Evolutionary conservation across 345 rosid genomes (phyloP), one percentile per base, ranked within the genome.

Genomic region (Draba incana): DNA sequence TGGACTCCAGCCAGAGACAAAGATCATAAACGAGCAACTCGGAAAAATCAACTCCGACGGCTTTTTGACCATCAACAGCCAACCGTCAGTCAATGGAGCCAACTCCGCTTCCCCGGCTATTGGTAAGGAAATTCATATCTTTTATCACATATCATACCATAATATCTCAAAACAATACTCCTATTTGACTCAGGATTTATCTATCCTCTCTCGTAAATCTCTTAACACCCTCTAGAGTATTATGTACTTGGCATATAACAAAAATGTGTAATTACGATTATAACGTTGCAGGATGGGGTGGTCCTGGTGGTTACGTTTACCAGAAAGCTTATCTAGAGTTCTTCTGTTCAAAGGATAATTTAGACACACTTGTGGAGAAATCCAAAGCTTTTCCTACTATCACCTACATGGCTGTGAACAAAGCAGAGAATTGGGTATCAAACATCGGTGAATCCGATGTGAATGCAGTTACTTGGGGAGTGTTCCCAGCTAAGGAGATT

Each of bases 401-500:
- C 49, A 88, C 92, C 43, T 94, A 81, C 81, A 70, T 92, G 71
- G 97, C 96, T 1, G 83, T 85, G 62, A 88, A 86, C 84, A 86
- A 77, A 76, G 82, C 62, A 20, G 96, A 86, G 23, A 72, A 68
- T 13, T 84, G 84, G 84, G 58, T 85, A 41, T 85, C 99, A 38
- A 94, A 89, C 37, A 49, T 75, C 3, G 76, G 76, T 41, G 13
- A 66, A 11, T 64, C 72, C 10, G 81, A 82, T 55, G 93, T 94
- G 74, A 94, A 94, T 74, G 98, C 97, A 0, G 98, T 94, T 43
- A 94, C 98, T 2, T 94, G 98, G 99, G 99, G 97, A 69, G 99
- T 79, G 10, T 94, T 94, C 85, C 93, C 93, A 10, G 90, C 83
- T 8, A 94, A 85, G 79, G 93, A 94, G 84, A 84, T 89, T 12